phyloP scores from a whole-genome alignment of 1,284 basidiomycete species.

The Phaffia rhodozyma region DNA sequence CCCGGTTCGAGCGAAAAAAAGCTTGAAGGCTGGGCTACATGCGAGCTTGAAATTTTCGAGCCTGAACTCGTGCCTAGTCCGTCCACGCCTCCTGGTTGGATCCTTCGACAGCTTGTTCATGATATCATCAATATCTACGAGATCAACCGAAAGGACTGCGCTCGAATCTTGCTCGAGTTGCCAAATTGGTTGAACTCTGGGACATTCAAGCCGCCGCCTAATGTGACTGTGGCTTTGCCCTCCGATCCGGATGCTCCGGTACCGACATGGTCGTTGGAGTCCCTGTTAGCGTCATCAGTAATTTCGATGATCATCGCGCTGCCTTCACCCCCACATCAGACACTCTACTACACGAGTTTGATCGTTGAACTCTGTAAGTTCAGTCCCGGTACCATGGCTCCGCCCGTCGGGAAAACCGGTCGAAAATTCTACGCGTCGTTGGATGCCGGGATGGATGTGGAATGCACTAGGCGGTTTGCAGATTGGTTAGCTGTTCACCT shows the following conservation, averaged over 20 bases:
- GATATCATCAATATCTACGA: slow-evolving; percentile 88
- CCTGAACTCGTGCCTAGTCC: slow-evolving; percentile 63
- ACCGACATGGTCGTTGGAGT: slow-evolving; percentile 31
- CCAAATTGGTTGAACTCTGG: slow-evolving; percentile 73
- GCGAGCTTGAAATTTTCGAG: slow-evolving; percentile 57
- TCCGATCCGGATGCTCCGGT: slow-evolving; percentile 22
- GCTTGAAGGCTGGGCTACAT: slow-evolving; percentile 62
- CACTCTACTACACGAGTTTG: slow-evolving; percentile 76
- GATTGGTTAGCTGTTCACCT: slow-evolving; percentile 96
- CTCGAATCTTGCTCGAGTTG: slow-evolving; percentile 71
- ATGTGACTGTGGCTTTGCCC: slow-evolving; percentile 22
- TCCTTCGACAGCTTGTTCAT: slow-evolving; percentile 61
- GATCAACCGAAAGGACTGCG: slow-evolving; percentile 90
- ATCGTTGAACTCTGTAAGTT: slow-evolving; percentile 90
- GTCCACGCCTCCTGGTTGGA: slow-evolving; percentile 60
- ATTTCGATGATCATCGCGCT: slow-evolving; percentile 64
- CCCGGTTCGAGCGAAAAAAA: slow-evolving; percentile 45
- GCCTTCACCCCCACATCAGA: slow-evolving; percentile 62
- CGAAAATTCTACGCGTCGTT: slow-evolving; percentile 67
- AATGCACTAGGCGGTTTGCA: slow-evolving; percentile 63
- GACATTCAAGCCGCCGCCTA: slow-evolving; percentile 55
- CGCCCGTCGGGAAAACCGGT: slow-evolving; percentile 89
- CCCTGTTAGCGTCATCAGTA: slow-evolving; percentile 41
- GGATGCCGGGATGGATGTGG: slow-evolving; percentile 70
- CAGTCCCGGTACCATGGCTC: slow-evolving; percentile 80